These are phyloP conservation scores for Willaertia magna DNA, from an alignment of 208 protist genomes.

Conservation along the genomic window DNA sequence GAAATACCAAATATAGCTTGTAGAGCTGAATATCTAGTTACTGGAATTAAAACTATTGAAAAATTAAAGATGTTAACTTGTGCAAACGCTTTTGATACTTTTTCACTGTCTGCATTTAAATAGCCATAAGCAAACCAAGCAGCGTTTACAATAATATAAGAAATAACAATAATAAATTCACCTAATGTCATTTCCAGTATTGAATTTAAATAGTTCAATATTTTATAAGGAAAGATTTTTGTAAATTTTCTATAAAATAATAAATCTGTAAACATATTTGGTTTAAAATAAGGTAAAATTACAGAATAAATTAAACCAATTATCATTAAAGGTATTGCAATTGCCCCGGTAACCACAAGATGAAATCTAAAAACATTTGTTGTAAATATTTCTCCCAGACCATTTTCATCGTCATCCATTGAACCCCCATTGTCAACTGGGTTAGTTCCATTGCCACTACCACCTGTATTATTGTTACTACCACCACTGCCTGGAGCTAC, in stretches of 20 bases:
- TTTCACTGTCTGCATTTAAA: not conserved
- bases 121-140: not conserved
- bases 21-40: not conserved
- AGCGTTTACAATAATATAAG: not conserved
- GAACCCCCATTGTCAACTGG: not conserved
- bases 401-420: too few species aligned
- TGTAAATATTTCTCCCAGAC: too few species aligned
- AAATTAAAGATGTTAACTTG: not conserved
- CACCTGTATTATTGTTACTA: not conserved
- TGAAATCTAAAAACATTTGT: too few species aligned
- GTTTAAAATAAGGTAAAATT: too few species aligned
- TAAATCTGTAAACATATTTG: too few species aligned
- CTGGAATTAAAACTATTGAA: not conserved
- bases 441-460: not conserved
- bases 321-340: too few species aligned
- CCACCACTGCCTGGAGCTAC: not conserved
- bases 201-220: not conserved
- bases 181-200: not conserved
- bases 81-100: not conserved
- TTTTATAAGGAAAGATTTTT: too few species aligned
- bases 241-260: too few species aligned
- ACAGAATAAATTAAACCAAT: too few species aligned
- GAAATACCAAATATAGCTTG: not conserved
- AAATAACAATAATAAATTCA: not conserved
- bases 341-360: too few species aligned